Conservation (phyloP, 768 basidiomycete genomes). For the Leccinum variicolor region DNA sequence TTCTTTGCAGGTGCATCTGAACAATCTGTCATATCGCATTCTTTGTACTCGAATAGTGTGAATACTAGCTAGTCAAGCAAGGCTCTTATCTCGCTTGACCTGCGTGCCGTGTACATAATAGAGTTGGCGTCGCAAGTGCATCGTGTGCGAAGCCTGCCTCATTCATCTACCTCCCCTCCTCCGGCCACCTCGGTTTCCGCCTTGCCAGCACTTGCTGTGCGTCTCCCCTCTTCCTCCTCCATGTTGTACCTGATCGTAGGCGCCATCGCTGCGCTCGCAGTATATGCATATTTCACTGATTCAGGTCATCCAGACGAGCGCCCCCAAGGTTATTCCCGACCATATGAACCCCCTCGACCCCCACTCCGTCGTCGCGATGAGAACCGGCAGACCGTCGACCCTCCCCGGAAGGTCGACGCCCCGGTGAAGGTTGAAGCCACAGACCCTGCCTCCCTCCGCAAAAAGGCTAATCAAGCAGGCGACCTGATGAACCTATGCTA, state of each 20-base stretch:
- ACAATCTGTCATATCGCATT: constrained; percentile 4
- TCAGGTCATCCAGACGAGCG: constrained; percentile 1
- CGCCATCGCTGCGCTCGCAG: constrained; percentile 5
- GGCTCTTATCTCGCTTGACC: background rate
- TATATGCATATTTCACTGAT: constrained; percentile 8
- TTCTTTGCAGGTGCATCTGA: background rate
- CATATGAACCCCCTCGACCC: background rate
- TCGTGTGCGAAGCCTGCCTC: background rate
- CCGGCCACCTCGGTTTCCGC: background rate
- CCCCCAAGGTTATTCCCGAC: background rate
- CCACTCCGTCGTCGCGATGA: constrained; percentile 8
- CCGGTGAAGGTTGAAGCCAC: background rate
- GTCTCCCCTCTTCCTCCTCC: background rate
- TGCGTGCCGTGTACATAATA: background rate
- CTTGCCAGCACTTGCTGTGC: background rate
- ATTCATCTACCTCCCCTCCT: background rate
- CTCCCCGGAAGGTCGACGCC: background rate
- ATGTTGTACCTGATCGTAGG: constrained; percentile 17
- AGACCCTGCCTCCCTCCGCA: constrained; percentile 64
- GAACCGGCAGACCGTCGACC: background rate
- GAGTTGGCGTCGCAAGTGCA: background rate
- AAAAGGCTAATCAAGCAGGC: constrained; percentile 72
- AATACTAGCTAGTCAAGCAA: background rate
- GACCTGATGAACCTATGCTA: constrained; percentile 68
- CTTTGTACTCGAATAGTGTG: constrained; percentile 8